These are phyloP conservation scores for Pyricularia pennisetigena DNA, from an alignment of 2,329 filamentous ascomycete genomes.

Conservation along the genomic window DNA sequence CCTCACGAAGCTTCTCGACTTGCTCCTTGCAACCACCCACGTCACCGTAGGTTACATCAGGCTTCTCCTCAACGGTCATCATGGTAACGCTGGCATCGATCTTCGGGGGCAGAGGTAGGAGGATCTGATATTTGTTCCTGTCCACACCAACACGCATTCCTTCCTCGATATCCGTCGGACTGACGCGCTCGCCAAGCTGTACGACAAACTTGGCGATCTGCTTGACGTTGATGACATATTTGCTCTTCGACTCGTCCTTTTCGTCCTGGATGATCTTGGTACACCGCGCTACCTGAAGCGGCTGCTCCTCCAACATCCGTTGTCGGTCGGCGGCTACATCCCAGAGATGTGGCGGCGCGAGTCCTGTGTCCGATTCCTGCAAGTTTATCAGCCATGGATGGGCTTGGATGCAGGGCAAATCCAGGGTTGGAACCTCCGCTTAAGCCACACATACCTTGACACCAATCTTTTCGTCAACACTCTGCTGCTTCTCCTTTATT, in stretches of 20 bases:
- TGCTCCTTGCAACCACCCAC: conserved; percentile 99
- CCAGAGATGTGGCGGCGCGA: conserved; percentile 97
- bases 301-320: conserved; percentile 97
- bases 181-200: conserved; percentile 91
- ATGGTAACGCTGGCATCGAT: conserved; percentile 98
- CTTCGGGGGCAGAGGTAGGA: conserved; percentile 91
- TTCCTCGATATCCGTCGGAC: conserved; percentile 97
- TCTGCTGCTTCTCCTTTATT: conserved; percentile 98
- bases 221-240: conserved; percentile 99
- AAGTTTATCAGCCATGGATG: conserved; percentile 1
- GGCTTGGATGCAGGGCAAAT: background rate
- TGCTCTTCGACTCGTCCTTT: conserved; percentile 93
- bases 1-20: conserved; percentile 96
- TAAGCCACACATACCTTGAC: conserved; percentile 48
- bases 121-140: conserved; percentile 98
- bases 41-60: conserved; percentile 97
- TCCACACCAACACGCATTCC: conserved; percentile 98
- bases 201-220: conserved; percentile 99
- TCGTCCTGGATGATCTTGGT: conserved; percentile 99
- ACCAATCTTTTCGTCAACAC: conserved; percentile 97
- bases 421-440: background rate
- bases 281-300: conserved; percentile 92
- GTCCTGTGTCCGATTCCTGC: conserved; percentile 94
- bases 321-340: conserved; percentile 95
- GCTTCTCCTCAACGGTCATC: conserved; percentile 99